phyloP scores from a whole-genome alignment of 192 early-diverging fungal genomes.

The Kappamyces sp. region DNA sequence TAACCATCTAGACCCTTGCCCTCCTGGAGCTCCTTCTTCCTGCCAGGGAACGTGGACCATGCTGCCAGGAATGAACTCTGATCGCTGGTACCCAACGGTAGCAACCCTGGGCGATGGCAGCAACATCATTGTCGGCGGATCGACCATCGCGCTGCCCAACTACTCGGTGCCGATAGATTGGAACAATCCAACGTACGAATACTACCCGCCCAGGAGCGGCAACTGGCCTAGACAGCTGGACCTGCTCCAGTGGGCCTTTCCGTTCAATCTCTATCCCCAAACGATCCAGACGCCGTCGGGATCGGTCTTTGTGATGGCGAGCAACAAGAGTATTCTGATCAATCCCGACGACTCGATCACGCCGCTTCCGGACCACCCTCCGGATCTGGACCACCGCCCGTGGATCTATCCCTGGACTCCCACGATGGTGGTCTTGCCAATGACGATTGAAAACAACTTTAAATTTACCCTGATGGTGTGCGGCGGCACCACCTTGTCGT shows the following conservation, averaged over 20 bases:
- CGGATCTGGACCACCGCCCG: slow-evolving; percentile 12
- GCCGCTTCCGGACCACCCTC: not conserved
- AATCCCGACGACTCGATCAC: slow-evolving; percentile 11
- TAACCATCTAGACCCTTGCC: not conserved
- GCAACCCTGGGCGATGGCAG: slow-evolving; percentile 8
- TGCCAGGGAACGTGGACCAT: slow-evolving; percentile 7
- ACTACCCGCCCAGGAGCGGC: slow-evolving; percentile 20
- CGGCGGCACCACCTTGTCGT: slow-evolving; percentile 20
- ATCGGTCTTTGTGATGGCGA: slow-evolving; percentile 20
- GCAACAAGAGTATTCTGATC: slow-evolving; percentile 22
- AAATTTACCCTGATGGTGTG: slow-evolving; percentile 20
- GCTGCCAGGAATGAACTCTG: not conserved
- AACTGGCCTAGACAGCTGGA: not conserved
- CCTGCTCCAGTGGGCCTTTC: slow-evolving; percentile 18
- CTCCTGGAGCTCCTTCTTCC: not conserved
- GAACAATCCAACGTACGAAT: slow-evolving; percentile 34
- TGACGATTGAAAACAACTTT: slow-evolving; percentile 23
- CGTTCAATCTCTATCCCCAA: slow-evolving; percentile 21
- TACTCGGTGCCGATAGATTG: not conserved
- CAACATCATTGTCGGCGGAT: slow-evolving; percentile 20
- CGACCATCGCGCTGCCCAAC: not conserved
- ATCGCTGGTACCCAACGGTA: slow-evolving; percentile 17
- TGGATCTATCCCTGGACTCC: slow-evolving; percentile 26
- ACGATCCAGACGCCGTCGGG: slow-evolving; percentile 18
- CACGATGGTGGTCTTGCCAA: slow-evolving; percentile 7